Evolutionary conservation across 352 stramenopile genomes (phyloP).

Genomic region (Phytophthora megakarya): DNA sequence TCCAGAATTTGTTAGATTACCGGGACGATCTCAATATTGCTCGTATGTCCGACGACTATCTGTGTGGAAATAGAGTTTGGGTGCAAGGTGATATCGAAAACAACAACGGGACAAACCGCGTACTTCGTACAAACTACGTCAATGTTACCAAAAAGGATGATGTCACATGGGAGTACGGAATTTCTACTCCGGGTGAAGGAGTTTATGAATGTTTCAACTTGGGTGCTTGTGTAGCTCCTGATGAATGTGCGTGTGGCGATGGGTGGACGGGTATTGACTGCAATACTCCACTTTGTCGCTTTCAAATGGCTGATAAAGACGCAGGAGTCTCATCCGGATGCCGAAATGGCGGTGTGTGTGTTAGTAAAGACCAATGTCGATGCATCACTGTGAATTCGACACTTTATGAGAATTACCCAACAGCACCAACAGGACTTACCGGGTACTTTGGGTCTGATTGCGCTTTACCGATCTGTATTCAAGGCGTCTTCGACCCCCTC

Average conservation of each 20-base stretch:
- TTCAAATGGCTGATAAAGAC: constrained; percentile 48
- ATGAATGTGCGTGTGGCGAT: constrained; percentile 92
- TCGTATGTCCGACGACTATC: constrained; percentile 56
- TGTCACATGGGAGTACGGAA: constrained; percentile 71
- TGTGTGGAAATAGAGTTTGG: constrained; percentile 92
- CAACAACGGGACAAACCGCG: constrained; percentile 46
- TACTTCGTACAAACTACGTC: constrained; percentile 91
- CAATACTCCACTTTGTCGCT: constrained; percentile 92
- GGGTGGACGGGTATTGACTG: constrained; percentile 95
- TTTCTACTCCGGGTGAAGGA: constrained; percentile 81
- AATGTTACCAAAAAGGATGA: constrained; percentile 89
- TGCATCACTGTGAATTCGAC: constrained; percentile 91
- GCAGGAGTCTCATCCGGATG: constrained; percentile 83
- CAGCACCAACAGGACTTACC: constrained; percentile 83
- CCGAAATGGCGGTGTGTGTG: constrained; percentile 93
- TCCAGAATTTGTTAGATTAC: constrained; percentile 60
- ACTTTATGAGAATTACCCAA: constrained; percentile 76
- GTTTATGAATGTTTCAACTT: constrained; percentile 95
- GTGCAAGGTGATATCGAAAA: constrained; percentile 92
- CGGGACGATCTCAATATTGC: constrained; percentile 63
- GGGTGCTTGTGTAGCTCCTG: constrained; percentile 91
- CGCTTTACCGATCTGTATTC: constrained; percentile 94
- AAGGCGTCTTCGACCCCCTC: constrained; percentile 94
- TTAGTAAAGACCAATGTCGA: constrained; percentile 91
- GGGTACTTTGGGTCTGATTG: constrained; percentile 95